Percentiles rank a stretch among this genome's conserved stretches.
phyloP scores from a whole-genome alignment of 2,329 filamentous ascomycete species.

The Colletotrichum spaethianum region DNA sequence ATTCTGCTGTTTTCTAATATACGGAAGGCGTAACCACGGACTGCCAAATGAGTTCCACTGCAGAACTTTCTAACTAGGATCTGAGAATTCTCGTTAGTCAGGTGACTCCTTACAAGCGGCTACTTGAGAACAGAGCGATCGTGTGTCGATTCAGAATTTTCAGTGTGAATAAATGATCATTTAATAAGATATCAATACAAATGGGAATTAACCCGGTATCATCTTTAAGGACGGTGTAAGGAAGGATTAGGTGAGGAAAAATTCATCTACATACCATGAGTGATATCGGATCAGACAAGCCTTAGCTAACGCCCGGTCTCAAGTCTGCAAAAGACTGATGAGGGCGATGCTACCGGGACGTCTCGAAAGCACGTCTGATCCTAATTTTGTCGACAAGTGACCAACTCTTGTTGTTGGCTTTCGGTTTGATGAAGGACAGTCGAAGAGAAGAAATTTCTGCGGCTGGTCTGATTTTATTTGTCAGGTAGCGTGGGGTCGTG shows the following conservation, averaged over 20 bases:
- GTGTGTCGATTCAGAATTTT: conserved; percentile 34
- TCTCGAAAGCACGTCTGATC: background rate
- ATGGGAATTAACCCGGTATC: conserved; percentile 29
- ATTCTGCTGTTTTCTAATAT: background rate
- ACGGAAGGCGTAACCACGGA: background rate
- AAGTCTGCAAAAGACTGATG: conserved; percentile 1
- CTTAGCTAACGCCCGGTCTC: background rate
- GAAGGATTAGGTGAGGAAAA: background rate
- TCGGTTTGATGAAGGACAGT: background rate
- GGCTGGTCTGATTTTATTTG: conserved; percentile 15
- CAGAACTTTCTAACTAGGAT: too few relatives aligned
- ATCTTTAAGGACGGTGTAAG: conserved; percentile 22
- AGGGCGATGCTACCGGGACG: too few relatives aligned
- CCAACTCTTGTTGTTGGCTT: background rate
- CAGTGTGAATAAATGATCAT: conserved; percentile 38
- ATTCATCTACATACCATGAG: conserved; percentile 13
- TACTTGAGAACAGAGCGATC: background rate
- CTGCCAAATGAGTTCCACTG: background rate
- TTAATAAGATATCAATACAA: conserved; percentile 36
- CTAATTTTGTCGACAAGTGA: background rate
- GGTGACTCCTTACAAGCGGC: background rate
- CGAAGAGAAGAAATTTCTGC: conserved; percentile 8
- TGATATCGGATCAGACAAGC: background rate
- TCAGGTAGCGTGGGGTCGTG: conserved; percentile 4
- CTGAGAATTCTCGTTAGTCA: conserved; percentile 1